A percentile compares a stretch with the other conserved stretches of the same genome.
Evolutionary conservation across 2,329 filamentous ascomycete species (phyloP).

Genomic region (Colletotrichum echinochloae): DNA sequence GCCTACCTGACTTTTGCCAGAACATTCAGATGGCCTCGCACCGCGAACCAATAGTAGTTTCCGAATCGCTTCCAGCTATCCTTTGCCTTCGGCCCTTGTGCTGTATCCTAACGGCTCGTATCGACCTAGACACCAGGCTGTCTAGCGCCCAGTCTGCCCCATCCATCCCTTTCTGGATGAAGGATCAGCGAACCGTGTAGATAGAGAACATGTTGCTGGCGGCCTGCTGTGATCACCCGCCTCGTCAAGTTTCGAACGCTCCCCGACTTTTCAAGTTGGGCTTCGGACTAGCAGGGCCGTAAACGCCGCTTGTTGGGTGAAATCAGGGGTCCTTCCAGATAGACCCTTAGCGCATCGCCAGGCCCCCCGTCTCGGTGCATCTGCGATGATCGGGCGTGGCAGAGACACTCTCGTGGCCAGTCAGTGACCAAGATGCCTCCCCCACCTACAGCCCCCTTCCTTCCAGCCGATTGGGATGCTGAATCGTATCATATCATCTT

Average conservation of each 20-base stretch:
- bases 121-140: constrained; percentile 15
- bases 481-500: constrained; percentile 35
- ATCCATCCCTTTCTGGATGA: constrained; percentile 13
- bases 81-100: constrained; percentile 5
- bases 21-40: constrained; percentile 1
- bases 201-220: not conserved
- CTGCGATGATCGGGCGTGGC: constrained; percentile 33
- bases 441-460: constrained; percentile 25
- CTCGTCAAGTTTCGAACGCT: constrained; percentile 13
- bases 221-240: constrained; percentile 9
- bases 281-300: not conserved
- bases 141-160: constrained; percentile 5
- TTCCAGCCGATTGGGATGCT: constrained; percentile 37
- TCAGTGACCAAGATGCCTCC: constrained; percentile 10
- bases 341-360: constrained; percentile 34
- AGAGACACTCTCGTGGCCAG: constrained; percentile 15
- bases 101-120: constrained; percentile 24
- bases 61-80: not conserved
- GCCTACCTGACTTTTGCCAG: constrained; percentile 14
- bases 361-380: constrained; percentile 40
- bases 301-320: constrained; percentile 29
- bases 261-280: constrained; percentile 2
- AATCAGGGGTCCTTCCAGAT: constrained; percentile 39
- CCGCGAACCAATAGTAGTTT: constrained; percentile 14
- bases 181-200: constrained; percentile 1